phyloP scores from a whole-genome alignment of 345 rosid species.

The Syzygium oleosum region DNA sequence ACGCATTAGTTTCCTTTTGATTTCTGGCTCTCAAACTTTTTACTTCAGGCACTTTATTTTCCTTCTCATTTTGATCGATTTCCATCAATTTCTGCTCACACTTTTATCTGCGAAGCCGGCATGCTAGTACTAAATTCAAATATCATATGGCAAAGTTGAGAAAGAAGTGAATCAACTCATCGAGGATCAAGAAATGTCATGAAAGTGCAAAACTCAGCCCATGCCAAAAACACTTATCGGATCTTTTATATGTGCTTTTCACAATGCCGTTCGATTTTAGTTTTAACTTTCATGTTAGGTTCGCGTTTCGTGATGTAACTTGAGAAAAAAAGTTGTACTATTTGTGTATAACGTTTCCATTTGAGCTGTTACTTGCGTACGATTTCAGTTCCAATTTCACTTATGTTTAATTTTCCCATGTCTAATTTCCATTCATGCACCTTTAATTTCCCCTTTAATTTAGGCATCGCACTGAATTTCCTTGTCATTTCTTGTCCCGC shows the following conservation, averaged over 20 bases:
- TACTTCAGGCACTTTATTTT: not conserved
- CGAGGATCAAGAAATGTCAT: not conserved
- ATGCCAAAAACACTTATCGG: not conserved
- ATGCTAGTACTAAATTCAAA: too few relatives aligned
- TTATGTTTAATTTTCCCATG: not conserved
- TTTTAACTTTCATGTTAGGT: not conserved
- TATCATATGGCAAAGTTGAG: not conserved
- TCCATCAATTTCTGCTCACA: not conserved
- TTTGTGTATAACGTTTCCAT: rapidly evolving
- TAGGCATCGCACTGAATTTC: not conserved
- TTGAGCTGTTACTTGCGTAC: not conserved
- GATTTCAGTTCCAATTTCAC: not conserved
- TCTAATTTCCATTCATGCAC: rapidly evolving
- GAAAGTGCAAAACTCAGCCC: not conserved
- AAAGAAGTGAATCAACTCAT: not conserved
- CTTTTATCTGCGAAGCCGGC: not conserved
- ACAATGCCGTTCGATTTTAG: not conserved
- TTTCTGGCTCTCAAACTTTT: not conserved
- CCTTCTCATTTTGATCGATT: not conserved
- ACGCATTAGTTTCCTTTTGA: not conserved
- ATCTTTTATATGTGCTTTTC: not conserved
- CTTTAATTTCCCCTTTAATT: not conserved
- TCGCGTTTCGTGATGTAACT: not conserved
- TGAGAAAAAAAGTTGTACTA: not conserved
- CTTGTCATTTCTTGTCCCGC: not conserved